These are phyloP conservation scores for Malus asiatica DNA, from an alignment of 306 rosid genomes.

Conservation along the genomic window DNA sequence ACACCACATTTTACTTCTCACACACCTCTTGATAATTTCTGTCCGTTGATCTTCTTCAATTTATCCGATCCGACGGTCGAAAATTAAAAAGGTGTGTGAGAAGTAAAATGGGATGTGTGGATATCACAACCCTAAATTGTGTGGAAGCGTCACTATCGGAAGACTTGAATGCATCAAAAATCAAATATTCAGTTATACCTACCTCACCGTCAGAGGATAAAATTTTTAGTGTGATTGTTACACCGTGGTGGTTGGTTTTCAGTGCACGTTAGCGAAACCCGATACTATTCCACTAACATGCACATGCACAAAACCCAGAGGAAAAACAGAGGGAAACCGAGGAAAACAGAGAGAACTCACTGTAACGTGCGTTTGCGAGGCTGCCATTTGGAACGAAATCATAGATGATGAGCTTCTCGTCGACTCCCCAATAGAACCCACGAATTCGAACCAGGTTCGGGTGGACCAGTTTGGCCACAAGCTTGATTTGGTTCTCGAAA, in stretches of 20 bases:
- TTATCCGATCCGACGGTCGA: no score
- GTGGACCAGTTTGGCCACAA: slow-evolving; percentile 73
- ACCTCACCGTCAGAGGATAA: slow-evolving; percentile 39
- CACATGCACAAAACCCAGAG: neutral
- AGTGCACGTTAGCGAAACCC: slow-evolving; percentile 21
- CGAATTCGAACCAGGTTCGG: slow-evolving; percentile 81
- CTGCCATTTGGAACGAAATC: slow-evolving; percentile 90
- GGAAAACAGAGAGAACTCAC: slow-evolving; percentile 32
- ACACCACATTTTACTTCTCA: no score
- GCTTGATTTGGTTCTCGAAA: slow-evolving; percentile 67
- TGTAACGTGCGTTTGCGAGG: slow-evolving; percentile 92
- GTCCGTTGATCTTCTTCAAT: no score
- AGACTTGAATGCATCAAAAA: slow-evolving; percentile 37
- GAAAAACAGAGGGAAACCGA: neutral
- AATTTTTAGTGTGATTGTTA: no score
- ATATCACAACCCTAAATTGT: neutral
- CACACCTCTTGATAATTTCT: no score
- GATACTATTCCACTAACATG: slow-evolving; percentile 3
- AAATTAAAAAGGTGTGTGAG: no score
- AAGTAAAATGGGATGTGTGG: no score
- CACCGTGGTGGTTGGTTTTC: neutral
- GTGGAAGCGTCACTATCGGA: neutral
- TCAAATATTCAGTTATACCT: slow-evolving; percentile 32
- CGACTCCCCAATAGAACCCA: slow-evolving; percentile 82
- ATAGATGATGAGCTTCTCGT: slow-evolving; percentile 87